phyloP scores from a whole-genome alignment of 2,329 filamentous ascomycete species.

The Epichloe bromicola region DNA sequence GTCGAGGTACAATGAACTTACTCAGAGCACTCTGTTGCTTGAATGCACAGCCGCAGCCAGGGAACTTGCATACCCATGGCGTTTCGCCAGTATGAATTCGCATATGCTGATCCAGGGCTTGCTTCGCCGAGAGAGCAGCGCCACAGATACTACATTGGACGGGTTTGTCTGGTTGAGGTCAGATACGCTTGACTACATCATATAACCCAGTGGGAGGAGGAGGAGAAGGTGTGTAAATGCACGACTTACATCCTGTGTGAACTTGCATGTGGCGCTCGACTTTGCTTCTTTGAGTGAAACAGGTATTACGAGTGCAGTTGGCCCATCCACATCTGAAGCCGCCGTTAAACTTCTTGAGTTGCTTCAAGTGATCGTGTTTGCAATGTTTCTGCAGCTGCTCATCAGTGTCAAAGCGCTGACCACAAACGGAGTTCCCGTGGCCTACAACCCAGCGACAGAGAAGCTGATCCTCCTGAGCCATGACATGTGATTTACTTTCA shows the following conservation, averaged over 20 bases:
- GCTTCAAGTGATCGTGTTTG: conserved; percentile 34
- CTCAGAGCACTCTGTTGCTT: conserved; percentile 55
- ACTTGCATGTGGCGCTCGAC: conserved; percentile 52
- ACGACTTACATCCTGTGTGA: conserved; percentile 46
- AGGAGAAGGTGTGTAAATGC: too few species aligned
- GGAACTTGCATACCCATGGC: conserved; percentile 42
- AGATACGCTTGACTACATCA: background rate
- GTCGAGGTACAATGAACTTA: conserved; percentile 22
- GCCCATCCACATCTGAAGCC: conserved; percentile 45
- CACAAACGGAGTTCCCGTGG: conserved; percentile 15
- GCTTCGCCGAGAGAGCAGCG: conserved; percentile 49
- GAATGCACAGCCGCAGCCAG: conserved; percentile 43
- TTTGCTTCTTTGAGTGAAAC: conserved; percentile 48
- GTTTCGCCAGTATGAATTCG: conserved; percentile 54
- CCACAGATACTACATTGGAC: conserved; percentile 43
- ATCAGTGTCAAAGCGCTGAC: conserved; percentile 26
- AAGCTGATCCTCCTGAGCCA: conserved; percentile 14
- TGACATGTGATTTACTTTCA: conserved; percentile 8
- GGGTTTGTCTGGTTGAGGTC: conserved; percentile 37
- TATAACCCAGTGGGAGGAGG: background rate
- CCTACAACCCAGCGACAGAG: conserved; percentile 22
- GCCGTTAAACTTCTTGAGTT: conserved; percentile 27
- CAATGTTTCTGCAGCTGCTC: conserved; percentile 43
- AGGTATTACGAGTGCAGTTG: conserved; percentile 38
- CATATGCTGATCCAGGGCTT: conserved; percentile 54